These are phyloP conservation scores for Lactifluus hygrophoroides DNA, from an alignment of 768 basidiomycete species.

Conservation along the genomic window DNA sequence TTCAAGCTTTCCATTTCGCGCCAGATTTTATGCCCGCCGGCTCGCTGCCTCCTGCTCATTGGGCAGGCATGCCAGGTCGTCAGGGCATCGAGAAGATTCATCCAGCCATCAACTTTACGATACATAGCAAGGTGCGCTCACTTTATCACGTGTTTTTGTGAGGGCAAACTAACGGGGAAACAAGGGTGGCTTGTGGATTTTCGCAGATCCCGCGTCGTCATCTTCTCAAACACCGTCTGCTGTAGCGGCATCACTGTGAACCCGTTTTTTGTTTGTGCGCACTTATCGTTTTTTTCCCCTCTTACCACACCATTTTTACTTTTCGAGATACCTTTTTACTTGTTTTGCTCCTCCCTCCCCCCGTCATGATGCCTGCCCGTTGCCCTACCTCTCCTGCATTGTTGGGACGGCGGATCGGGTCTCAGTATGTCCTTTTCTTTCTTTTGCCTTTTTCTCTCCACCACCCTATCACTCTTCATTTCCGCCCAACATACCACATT, in stretches of 20 bases:
- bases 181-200: slow-evolving; percentile 18
- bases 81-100: slow-evolving; percentile 20
- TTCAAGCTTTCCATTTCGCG: slow-evolving; percentile 26
- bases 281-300: too few relatives aligned
- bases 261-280: too few relatives aligned
- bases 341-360: too few relatives aligned
- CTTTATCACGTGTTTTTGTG: not conserved
- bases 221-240: not conserved
- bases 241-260: not conserved
- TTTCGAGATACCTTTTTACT: too few relatives aligned
- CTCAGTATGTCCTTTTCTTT: too few relatives aligned
- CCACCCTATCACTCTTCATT: too few relatives aligned
- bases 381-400: too few relatives aligned
- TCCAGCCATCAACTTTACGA: slow-evolving; percentile 18
- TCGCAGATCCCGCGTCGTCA: slow-evolving; percentile 5
- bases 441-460: too few relatives aligned
- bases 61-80: slow-evolving; percentile 13
- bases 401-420: too few relatives aligned
- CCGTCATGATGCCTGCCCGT: too few relatives aligned
- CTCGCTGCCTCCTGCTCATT: slow-evolving; percentile 22
- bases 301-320: too few relatives aligned
- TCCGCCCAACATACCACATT: too few relatives aligned
- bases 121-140: slow-evolving; percentile 17
- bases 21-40: slow-evolving; percentile 23
- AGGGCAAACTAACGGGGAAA: not conserved